Evolutionary conservation across 306 rosid genomes (phyloP).

Genomic region (Urtica urens): DNA sequence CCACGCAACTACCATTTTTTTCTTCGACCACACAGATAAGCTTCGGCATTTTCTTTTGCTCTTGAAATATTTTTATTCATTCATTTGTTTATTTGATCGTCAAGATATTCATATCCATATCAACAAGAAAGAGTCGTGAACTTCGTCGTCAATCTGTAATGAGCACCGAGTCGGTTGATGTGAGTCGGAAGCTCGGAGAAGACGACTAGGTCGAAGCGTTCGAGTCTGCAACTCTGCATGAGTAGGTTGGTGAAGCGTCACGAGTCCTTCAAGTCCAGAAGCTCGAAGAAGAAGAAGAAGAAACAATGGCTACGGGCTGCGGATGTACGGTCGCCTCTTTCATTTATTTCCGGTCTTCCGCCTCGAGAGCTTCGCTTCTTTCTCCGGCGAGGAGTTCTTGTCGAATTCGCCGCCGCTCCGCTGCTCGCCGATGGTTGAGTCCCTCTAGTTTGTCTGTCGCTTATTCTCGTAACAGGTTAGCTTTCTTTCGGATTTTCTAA

Average conservation of each 20-base stretch:
- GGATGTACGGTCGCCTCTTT: slow-evolving; percentile 38
- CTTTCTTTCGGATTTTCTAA: not conserved
- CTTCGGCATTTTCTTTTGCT: too few relatives aligned
- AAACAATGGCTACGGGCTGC: slow-evolving; percentile 42
- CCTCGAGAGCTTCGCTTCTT: slow-evolving; percentile 25
- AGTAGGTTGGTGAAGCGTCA: slow-evolving; percentile 39
- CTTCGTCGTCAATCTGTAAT: slow-evolving; percentile 7
- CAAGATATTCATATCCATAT: too few relatives aligned
- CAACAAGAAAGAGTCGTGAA: too few relatives aligned
- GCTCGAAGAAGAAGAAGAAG: slow-evolving; percentile 31
- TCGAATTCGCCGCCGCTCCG: slow-evolving; percentile 47
- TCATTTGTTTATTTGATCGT: too few relatives aligned
- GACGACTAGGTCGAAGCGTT: slow-evolving; percentile 2
- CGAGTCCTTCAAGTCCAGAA: slow-evolving; percentile 42
- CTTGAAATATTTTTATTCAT: too few relatives aligned
- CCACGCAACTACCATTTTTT: too few relatives aligned
- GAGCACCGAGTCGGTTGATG: not conserved
- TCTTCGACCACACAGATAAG: too few relatives aligned
- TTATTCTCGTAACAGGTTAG: slow-evolving; percentile 39
- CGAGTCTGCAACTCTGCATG: slow-evolving; percentile 66
- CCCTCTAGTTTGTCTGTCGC: slow-evolving; percentile 15
- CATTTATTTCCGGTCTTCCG: slow-evolving; percentile 22
- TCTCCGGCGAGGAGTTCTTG: slow-evolving; percentile 23
- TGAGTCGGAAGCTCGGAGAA: slow-evolving; percentile 8
- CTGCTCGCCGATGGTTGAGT: slow-evolving; percentile 49